Evolutionary conservation across 176 grass and related monocot species (phyloP), one percentile per base, ranked within the genome.

Genomic region (Carex scoparia): DNA sequence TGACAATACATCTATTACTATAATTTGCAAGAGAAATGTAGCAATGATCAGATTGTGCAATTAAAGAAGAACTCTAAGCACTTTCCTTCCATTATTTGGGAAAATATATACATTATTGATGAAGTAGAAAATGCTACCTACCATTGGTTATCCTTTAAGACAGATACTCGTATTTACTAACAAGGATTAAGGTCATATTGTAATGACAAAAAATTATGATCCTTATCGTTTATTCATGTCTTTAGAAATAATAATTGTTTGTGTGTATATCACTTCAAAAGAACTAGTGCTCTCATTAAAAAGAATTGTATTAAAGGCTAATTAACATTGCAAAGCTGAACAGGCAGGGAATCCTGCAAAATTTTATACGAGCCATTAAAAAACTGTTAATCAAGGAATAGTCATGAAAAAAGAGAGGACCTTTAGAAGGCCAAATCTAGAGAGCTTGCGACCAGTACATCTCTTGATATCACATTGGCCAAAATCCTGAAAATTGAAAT

Each of bases 381-480:
- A 55, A 56, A 56, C 12, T 55, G 49, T 16, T 53, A 55, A 77
- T 56, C 1, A 30, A 56, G 18, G 27, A 56, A 56, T 27, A 1
- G 7, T 42, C 4, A 81, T 64, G 13, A 67, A 54, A 85, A 30
- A 30, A 31, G 3, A 28, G 19, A 77, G 12, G 86, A 92, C 95
- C 93, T 90, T 95, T 56, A 98, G 79, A 69, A 98, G 56, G 56
- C 95, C 91, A 86, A 98, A 98, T 88, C 95, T 90, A 69, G 95
- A 87, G 82, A 98, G 93, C 64, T 98, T 98, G 54, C 95, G 95
- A 81, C 95, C 95, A 84, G 95, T 98, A 69, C 95, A 98, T 90
- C 82, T 91, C 90, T 98, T 98, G 28, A 80, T 58, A 87, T 98
- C 95, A 14, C 93, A 98, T 85, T 98, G 95, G 12, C 93, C 95